These are phyloP conservation scores for Neurospora pannonica DNA, from an alignment of 495 filamentous ascomycete species.

Conservation along the genomic window DNA sequence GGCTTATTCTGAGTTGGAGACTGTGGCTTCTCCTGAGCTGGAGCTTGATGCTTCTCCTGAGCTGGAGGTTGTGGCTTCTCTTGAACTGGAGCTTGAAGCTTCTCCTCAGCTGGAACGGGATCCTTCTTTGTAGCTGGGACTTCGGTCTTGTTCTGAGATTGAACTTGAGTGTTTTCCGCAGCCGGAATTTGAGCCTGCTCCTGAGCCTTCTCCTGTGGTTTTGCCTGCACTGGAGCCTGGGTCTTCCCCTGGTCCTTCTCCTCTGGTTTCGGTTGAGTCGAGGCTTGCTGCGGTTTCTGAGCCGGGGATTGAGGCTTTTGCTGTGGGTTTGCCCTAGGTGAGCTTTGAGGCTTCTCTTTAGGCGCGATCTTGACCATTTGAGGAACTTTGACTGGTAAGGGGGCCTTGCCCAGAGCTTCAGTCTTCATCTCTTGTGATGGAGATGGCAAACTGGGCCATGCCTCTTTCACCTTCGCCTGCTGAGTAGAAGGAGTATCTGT, in stretches of 20 bases:
- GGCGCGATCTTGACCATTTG: neutral
- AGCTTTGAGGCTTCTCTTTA: neutral
- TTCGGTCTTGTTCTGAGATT: neutral
- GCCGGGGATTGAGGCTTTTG: neutral
- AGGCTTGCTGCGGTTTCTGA: neutral
- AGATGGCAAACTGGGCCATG: neutral
- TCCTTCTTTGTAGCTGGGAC: neutral
- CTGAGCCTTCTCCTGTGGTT: neutral
- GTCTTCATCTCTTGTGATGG: neutral
- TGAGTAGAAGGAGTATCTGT: neutral
- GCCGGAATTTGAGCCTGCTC: neutral
- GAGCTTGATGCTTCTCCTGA: neutral
- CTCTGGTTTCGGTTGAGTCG: neutral
- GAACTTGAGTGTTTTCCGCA: neutral
- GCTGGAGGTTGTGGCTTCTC: neutral
- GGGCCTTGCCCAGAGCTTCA: neutral
- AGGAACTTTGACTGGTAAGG: neutral
- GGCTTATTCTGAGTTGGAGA: neutral
- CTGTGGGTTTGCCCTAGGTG: neutral
- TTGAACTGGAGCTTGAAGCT: neutral
- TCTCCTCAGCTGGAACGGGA: neutral
- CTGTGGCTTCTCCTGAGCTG: neutral
- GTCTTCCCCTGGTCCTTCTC: neutral
- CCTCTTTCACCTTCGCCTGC: neutral
- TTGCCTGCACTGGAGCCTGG: neutral